phyloP scores from a whole-genome alignment of 1,284 basidiomycete species.

The Apiotrichum akiyoshidainum region DNA sequence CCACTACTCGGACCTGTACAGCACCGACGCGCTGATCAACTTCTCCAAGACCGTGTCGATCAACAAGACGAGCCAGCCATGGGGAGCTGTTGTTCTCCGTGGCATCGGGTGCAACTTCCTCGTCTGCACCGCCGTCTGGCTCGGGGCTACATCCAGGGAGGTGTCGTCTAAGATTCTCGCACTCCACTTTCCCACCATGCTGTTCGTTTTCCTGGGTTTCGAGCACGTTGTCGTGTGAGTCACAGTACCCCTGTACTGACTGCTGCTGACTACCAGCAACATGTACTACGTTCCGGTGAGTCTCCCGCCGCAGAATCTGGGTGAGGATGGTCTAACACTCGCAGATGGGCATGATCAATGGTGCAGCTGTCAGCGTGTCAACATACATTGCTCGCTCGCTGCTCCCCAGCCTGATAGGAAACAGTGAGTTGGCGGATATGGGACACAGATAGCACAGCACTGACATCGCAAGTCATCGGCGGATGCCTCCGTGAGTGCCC shows the following conservation, averaged over 20 bases:
- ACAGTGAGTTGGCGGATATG: slow-evolving; percentile 14
- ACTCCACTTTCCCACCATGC: slow-evolving; percentile 44
- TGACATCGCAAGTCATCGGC: not conserved
- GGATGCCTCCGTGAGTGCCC: slow-evolving; percentile 11
- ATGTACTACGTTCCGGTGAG: slow-evolving; percentile 39
- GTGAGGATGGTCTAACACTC: not conserved
- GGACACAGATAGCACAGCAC: too few relatives aligned
- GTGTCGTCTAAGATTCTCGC: slow-evolving; percentile 41
- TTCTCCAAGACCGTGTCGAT: slow-evolving; percentile 21
- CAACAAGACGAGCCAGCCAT: slow-evolving; percentile 25
- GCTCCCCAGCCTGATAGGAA: slow-evolving; percentile 29
- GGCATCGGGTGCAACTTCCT: slow-evolving; percentile 50
- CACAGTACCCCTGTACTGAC: too few relatives aligned
- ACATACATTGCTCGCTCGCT: slow-evolving; percentile 25
- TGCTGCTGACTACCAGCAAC: slow-evolving; percentile 18
- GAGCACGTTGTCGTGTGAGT: slow-evolving; percentile 47
- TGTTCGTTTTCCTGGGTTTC: slow-evolving; percentile 45
- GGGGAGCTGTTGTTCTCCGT: slow-evolving; percentile 37
- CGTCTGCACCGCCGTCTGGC: slow-evolving; percentile 47
- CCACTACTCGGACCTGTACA: slow-evolving; percentile 28
- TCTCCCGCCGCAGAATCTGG: not conserved
- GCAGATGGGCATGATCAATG: slow-evolving; percentile 38
- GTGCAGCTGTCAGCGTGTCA: slow-evolving; percentile 21
- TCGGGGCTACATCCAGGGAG: slow-evolving; percentile 38
- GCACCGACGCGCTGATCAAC: slow-evolving; percentile 18